These are phyloP conservation scores for Tagetes erecta DNA, from an alignment of 129 eudicot species.

Conservation along the genomic window DNA sequence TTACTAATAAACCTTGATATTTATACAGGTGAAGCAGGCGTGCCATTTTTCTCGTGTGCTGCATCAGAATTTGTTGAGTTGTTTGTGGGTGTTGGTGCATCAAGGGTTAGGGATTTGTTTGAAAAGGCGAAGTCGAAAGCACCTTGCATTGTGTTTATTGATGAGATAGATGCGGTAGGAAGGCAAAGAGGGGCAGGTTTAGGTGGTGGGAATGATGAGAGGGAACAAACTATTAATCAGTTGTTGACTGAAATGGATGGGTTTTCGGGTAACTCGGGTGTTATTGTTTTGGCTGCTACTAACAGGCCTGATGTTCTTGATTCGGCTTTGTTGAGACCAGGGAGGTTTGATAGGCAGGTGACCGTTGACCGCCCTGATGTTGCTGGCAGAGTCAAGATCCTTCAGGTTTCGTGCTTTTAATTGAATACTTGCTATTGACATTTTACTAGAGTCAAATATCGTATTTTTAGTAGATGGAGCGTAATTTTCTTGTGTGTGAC, in stretches of 20 bases:
- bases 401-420: conserved; percentile 58
- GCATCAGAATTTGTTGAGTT: conserved; percentile 92
- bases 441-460: background rate
- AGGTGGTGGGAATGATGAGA: conserved; percentile 97
- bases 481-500: conserved; percentile 19
- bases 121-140: conserved; percentile 87
- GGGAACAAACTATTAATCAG: conserved; percentile 97
- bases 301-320: conserved; percentile 98
- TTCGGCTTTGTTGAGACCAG: conserved; percentile 96
- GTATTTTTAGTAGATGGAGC: background rate
- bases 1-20: no score
- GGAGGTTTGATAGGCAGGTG: conserved; percentile 91
- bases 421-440: background rate
- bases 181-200: conserved; percentile 95
- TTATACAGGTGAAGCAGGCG: conserved; percentile 64
- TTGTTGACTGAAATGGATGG: conserved; percentile 99
- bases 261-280: conserved; percentile 86
- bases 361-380: conserved; percentile 96
- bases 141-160: conserved; percentile 94
- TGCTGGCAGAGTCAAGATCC: conserved; percentile 93
- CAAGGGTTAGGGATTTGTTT: conserved; percentile 92
- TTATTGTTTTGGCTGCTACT: conserved; percentile 94
- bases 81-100: conserved; percentile 96
- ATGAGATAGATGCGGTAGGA: conserved; percentile 97
- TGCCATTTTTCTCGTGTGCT: conserved; percentile 89